Percentiles rank a stretch among this genome's conserved stretches.
These are phyloP conservation scores for Torulaspora delbrueckii DNA, from an alignment of 805 yeast genomes.

Conservation along the genomic window DNA sequence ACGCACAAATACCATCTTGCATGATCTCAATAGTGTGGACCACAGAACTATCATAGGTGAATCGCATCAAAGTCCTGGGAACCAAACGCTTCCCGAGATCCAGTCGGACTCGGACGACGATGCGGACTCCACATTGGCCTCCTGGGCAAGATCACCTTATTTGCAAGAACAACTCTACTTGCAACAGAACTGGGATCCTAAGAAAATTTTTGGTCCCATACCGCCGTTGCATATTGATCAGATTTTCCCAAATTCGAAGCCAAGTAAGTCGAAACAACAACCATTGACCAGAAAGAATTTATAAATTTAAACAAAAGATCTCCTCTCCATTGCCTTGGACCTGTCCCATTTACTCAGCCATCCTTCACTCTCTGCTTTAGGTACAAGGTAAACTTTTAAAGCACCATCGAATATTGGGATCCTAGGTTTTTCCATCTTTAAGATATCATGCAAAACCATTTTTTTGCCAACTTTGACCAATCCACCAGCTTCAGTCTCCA, in stretches of 20 bases:
- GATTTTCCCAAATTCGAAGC: constrained; percentile 49
- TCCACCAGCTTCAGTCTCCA: constrained; percentile 83
- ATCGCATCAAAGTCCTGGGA: constrained; percentile 6
- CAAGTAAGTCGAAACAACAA: constrained; percentile 50
- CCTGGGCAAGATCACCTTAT: constrained; percentile 62
- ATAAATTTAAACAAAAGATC: constrained; percentile 17
- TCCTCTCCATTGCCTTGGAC: constrained; percentile 49
- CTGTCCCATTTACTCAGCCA: constrained; percentile 72
- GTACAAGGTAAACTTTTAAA: constrained; percentile 71
- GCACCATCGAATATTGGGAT: constrained; percentile 76
- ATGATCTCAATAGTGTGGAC: constrained; percentile 31
- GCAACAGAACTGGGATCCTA: constrained; percentile 59
- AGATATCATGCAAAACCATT: constrained; percentile 55
- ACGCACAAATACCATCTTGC: constrained; percentile 10
- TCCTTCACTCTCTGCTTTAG: constrained; percentile 55
- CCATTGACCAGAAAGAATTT: constrained; percentile 35
- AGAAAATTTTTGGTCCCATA: constrained; percentile 66
- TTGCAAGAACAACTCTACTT: constrained; percentile 41
- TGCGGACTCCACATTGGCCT: constrained; percentile 46
- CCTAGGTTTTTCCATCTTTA: constrained; percentile 56
- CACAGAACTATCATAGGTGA: constrained; percentile 28
- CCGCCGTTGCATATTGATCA: constrained; percentile 66
- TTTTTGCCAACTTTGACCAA: constrained; percentile 81
- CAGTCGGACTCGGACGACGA: constrained; percentile 49
- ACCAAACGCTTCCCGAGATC: constrained; percentile 42